Conservation (phyloP, 129 eudicot species). For the Arctium minus region DNA sequence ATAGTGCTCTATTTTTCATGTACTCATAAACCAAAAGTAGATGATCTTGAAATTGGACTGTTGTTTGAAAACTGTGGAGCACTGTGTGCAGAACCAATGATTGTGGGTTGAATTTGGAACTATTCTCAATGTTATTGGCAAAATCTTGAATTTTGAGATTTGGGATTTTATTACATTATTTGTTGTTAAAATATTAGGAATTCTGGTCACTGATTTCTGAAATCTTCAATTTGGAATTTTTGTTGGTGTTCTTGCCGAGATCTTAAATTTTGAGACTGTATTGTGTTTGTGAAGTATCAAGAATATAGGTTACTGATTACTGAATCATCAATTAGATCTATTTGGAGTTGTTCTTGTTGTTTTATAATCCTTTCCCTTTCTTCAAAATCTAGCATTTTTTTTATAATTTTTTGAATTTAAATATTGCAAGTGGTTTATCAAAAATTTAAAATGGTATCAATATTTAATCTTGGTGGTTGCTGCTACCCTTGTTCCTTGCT, state of each 20-base stretch:
- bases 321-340: constrained; percentile 2
- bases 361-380: too few relatives aligned
- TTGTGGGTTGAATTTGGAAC: constrained; percentile 1
- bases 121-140: not conserved
- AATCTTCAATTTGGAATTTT: not conserved
- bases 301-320: constrained; percentile 11
- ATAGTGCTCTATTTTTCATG: too few relatives aligned
- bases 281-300: not conserved
- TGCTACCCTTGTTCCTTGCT: too few relatives aligned
- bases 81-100: too few relatives aligned
- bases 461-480: too few relatives aligned
- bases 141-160: constrained; percentile 15
- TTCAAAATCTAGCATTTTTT: too few relatives aligned
- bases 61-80: too few relatives aligned
- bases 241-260: constrained; percentile 6
- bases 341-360: not conserved
- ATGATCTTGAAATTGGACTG: too few relatives aligned
- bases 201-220: not conserved
- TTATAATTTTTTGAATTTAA: too few relatives aligned
- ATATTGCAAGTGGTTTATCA: too few relatives aligned
- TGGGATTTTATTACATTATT: constrained; percentile 10
- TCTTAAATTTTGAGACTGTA: constrained; percentile 1
- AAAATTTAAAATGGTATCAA: too few relatives aligned
- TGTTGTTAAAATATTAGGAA: not conserved
- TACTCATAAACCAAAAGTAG: too few relatives aligned